Evolutionary conservation across 1,139 yeast genomes (phyloP).

Genomic region (Suhomyces maxii): DNA sequence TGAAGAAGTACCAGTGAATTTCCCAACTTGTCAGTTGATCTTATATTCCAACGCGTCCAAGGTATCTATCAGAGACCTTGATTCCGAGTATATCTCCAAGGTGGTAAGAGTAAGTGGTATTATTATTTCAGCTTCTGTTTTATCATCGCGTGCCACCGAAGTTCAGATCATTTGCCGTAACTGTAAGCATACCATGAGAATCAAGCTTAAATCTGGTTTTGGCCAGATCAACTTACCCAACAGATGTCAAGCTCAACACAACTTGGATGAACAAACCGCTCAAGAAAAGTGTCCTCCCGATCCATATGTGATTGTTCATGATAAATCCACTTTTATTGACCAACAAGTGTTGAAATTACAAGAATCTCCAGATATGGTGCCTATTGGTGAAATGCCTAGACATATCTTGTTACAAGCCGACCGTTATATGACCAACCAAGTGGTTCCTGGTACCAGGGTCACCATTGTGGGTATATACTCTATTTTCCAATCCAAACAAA

Average conservation of each 20-base stretch:
- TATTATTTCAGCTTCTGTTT: constrained; percentile 85
- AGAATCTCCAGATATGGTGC: constrained; percentile 97
- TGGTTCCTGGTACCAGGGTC: constrained; percentile 94
- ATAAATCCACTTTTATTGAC: constrained; percentile 86
- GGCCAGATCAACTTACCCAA: constrained; percentile 80
- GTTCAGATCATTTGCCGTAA: constrained; percentile 84
- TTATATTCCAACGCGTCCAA: constrained; percentile 72
- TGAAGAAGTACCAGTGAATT: constrained; percentile 54
- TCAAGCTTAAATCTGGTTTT: constrained; percentile 71
- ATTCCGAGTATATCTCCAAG: constrained; percentile 85
- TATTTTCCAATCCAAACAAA: constrained; percentile 71
- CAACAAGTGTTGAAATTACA: constrained; percentile 93
- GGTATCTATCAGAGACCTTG: constrained; percentile 73
- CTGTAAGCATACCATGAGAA: constrained; percentile 76
- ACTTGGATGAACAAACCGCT: constrained; percentile 43
- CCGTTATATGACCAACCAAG: constrained; percentile 83
- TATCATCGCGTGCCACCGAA: constrained; percentile 83
- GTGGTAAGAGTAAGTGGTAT: constrained; percentile 92
- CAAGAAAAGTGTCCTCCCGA: constrained; percentile 80
- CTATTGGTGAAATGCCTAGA: constrained; percentile 98
- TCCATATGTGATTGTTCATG: constrained; percentile 92
- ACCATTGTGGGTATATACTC: constrained; percentile 91
- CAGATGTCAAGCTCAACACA: constrained; percentile 65
- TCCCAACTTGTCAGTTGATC: constrained; percentile 84
- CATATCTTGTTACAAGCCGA: constrained; percentile 88